Evolutionary conservation across 352 stramenopile genomes (phyloP).

Genomic region (Phytophthora cajani): DNA sequence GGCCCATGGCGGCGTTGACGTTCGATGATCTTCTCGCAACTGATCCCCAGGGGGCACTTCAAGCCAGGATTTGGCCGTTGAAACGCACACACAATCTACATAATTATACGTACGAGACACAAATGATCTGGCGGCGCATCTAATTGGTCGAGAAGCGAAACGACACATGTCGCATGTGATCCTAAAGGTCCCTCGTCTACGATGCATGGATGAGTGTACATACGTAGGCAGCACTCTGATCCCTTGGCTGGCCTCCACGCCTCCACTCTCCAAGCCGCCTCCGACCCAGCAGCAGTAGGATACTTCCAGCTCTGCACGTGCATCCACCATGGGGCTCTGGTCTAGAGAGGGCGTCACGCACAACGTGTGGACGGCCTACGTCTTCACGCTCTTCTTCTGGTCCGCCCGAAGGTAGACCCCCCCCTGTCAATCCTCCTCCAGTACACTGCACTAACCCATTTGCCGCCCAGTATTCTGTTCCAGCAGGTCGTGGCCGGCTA

Average conservation of each 20-base stretch:
- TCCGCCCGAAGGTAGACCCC: constrained; percentile 52
- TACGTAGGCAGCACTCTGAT: constrained; percentile 6
- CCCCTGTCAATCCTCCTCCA: not conserved
- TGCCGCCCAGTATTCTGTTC: constrained; percentile 64
- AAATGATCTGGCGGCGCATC: not conserved
- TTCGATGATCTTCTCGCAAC: constrained; percentile 5
- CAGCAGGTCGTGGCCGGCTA: constrained; percentile 82
- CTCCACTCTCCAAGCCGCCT: constrained; percentile 10
- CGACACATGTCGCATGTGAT: constrained; percentile 21
- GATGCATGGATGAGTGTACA: constrained; percentile 22
- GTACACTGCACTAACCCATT: too few species aligned
- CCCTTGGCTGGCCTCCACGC: not conserved
- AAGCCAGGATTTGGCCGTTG: constrained; percentile 13
- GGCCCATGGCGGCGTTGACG: constrained; percentile 19
- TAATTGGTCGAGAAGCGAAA: constrained; percentile 20
- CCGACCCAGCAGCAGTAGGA: not conserved
- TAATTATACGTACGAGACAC: not conserved
- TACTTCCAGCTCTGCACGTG: not conserved
- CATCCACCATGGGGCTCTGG: constrained; percentile 27
- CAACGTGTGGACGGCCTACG: constrained; percentile 73
- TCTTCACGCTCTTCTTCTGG: constrained; percentile 84
- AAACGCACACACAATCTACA: not conserved
- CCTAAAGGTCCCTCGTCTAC: not conserved
- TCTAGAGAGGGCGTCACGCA: constrained; percentile 36
- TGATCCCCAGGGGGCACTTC: constrained; percentile 22